These are phyloP conservation scores for Fusarium nanum DNA, from an alignment of 2,329 filamentous ascomycete genomes.

Conservation along the genomic window DNA sequence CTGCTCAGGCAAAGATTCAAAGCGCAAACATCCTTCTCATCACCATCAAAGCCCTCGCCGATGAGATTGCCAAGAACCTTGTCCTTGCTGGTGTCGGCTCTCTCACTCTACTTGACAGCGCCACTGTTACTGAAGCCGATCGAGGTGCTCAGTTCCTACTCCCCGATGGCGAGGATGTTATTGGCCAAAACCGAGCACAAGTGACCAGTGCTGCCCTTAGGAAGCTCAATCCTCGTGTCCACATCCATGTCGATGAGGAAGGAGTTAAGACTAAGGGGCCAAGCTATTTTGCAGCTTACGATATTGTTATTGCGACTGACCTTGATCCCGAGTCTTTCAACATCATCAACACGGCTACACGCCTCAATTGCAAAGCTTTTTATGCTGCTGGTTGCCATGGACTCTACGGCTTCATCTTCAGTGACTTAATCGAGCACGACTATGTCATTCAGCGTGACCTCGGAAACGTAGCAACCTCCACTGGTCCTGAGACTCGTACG, in stretches of 20 bases:
- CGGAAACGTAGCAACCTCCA: constrained; percentile 75
- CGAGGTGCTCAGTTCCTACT: constrained; percentile 87
- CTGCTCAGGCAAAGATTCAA: constrained; percentile 93
- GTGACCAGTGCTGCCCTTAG: constrained; percentile 82
- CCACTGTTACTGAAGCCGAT: constrained; percentile 80
- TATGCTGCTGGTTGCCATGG: constrained; percentile 91
- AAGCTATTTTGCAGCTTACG: constrained; percentile 82
- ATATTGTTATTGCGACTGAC: constrained; percentile 91
- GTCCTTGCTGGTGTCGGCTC: constrained; percentile 93
- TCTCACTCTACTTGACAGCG: constrained; percentile 87
- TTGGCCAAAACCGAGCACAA: constrained; percentile 87
- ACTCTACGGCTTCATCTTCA: constrained; percentile 94
- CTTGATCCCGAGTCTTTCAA: constrained; percentile 79
- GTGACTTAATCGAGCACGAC: constrained; percentile 89
- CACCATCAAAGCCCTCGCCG: constrained; percentile 86
- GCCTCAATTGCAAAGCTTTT: constrained; percentile 81
- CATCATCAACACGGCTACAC: constrained; percentile 86
- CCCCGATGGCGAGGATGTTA: constrained; percentile 68
- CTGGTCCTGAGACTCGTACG: constrained; percentile 78
- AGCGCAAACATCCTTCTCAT: constrained; percentile 90
- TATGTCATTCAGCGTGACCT: constrained; percentile 89
- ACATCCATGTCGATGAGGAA: constrained; percentile 75
- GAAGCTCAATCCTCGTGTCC: constrained; percentile 90
- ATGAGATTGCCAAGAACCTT: constrained; percentile 97
- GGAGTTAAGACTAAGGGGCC: constrained; percentile 75